A percentile compares a stretch with the other conserved stretches of the same genome.
Evolutionary conservation across 768 basidiomycete species (phyloP).

Genomic region (Macrocybe gigantea): DNA sequence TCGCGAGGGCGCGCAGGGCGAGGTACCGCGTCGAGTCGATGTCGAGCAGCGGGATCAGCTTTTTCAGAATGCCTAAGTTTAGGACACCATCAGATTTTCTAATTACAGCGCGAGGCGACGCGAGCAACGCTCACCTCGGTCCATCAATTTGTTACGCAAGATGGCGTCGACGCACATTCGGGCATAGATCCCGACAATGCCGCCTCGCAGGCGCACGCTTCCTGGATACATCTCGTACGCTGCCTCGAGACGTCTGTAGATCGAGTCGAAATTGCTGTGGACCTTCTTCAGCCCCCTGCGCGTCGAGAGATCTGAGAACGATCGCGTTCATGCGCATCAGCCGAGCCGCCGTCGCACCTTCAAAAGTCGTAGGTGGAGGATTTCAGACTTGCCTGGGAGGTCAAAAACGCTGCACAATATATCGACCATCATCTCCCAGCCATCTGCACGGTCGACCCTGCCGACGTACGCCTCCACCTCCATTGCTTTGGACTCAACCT

Average conservation of each 20-base stretch:
- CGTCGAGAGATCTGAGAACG: slow-evolving; percentile 41
- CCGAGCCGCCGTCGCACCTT: neutral
- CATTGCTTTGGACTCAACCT: no score
- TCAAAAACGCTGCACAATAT: slow-evolving; percentile 44
- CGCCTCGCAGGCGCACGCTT: slow-evolving; percentile 48
- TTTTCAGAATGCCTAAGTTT: slow-evolving; percentile 43
- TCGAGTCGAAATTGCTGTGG: slow-evolving; percentile 48
- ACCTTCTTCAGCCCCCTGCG: slow-evolving; percentile 59
- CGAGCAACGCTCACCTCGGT: slow-evolving; percentile 34
- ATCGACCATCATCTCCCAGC: slow-evolving; percentile 44
- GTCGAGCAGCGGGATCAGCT: slow-evolving; percentile 49
- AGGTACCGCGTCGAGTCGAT: slow-evolving; percentile 41
- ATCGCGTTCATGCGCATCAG: no score
- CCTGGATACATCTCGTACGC: slow-evolving; percentile 35
- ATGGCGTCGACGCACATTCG: slow-evolving; percentile 59
- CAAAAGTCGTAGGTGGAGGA: neutral
- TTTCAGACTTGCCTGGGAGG: slow-evolving; percentile 40
- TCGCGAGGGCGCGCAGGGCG: slow-evolving; percentile 48
- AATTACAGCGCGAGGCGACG: neutral
- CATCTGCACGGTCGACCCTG: slow-evolving; percentile 40
- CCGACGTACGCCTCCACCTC: slow-evolving; percentile 4
- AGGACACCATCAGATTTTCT: neutral
- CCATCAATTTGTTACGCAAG: slow-evolving; percentile 54
- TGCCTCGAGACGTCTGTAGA: slow-evolving; percentile 43
- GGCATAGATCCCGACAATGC: slow-evolving; percentile 55